Evolutionary conservation across 805 yeast species (phyloP).

Genomic region (Scheffersomyces coipomensis): DNA sequence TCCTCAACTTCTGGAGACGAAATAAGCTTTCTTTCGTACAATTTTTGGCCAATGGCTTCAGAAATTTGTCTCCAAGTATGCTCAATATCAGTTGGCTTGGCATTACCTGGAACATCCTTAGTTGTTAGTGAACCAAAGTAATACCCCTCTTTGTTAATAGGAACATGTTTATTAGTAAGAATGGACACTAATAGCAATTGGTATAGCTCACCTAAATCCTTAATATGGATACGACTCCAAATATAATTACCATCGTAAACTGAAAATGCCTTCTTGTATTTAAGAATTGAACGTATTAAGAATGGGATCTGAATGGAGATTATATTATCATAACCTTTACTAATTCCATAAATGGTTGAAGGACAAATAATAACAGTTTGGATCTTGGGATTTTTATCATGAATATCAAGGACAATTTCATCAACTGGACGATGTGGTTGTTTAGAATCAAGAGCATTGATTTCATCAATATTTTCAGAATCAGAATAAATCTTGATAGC

Average conservation of each 20-base stretch:
- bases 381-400: conserved; percentile 25
- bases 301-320: conserved; percentile 29
- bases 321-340: conserved; percentile 26
- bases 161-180: conserved; percentile 17
- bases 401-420: conserved; percentile 21
- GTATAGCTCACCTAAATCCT: conserved; percentile 31
- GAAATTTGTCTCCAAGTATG: conserved; percentile 29
- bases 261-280: conserved; percentile 18
- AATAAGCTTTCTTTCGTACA: conserved; percentile 12
- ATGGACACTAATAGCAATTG: conserved; percentile 19
- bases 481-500: conserved; percentile 21
- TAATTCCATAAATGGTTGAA: conserved; percentile 31
- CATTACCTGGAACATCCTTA: conserved; percentile 8
- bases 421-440: conserved; percentile 36
- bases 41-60: conserved; percentile 15
- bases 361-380: conserved; percentile 31
- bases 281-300: conserved; percentile 14
- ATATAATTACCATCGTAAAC: conserved; percentile 27
- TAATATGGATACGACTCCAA: conserved; percentile 36
- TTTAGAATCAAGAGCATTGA: conserved; percentile 19
- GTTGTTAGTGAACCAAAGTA: conserved; percentile 26
- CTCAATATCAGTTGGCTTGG: conserved; percentile 13
- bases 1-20: conserved; percentile 12
- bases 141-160: conserved; percentile 30
- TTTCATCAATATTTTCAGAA: conserved; percentile 18